Evolutionary conservation across 1,284 basidiomycete genomes (phyloP).

Genomic region (Cutaneotrichosporon sp.): DNA sequence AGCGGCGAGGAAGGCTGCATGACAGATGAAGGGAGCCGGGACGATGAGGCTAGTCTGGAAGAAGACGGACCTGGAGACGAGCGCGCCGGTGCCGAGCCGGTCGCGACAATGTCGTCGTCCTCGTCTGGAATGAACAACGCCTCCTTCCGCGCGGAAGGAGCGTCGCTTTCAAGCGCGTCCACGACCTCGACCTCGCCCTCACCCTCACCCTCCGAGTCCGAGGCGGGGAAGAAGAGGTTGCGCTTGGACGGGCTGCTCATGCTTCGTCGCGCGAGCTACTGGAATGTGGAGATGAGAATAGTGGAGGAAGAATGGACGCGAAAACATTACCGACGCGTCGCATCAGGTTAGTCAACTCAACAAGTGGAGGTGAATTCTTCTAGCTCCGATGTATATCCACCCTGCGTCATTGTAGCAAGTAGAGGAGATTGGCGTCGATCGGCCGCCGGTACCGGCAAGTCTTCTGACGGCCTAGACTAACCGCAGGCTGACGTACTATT

Average conservation of each 20-base stretch:
- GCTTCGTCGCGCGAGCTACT: not conserved
- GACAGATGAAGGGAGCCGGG: constrained; percentile 19
- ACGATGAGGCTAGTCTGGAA: constrained; percentile 1
- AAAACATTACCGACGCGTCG: constrained; percentile 11
- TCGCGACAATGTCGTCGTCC: constrained; percentile 14
- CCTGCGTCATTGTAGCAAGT: too few relatives aligned
- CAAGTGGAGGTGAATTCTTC: not conserved
- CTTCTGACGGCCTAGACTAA: not conserved
- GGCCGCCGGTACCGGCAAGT: not conserved
- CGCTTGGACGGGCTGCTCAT: constrained; percentile 16
- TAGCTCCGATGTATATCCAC: too few relatives aligned
- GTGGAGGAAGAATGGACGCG: not conserved
- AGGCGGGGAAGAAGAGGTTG: constrained; percentile 29
- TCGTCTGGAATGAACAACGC: constrained; percentile 20
- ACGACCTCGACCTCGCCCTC: not conserved
- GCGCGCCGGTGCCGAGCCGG: not conserved
- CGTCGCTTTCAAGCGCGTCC: not conserved
- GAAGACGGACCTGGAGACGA: not conserved
- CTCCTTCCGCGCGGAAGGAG: constrained; percentile 9
- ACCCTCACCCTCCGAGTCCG: constrained; percentile 23
- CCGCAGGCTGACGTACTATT: not conserved
- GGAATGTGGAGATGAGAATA: not conserved
- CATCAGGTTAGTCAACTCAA: constrained; percentile 10
- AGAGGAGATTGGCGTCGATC: too few relatives aligned
- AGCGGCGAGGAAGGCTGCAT: constrained; percentile 16